Evolutionary conservation across 2,329 filamentous ascomycete genomes (phyloP).

Genomic region (Magnaporthales sp.): DNA sequence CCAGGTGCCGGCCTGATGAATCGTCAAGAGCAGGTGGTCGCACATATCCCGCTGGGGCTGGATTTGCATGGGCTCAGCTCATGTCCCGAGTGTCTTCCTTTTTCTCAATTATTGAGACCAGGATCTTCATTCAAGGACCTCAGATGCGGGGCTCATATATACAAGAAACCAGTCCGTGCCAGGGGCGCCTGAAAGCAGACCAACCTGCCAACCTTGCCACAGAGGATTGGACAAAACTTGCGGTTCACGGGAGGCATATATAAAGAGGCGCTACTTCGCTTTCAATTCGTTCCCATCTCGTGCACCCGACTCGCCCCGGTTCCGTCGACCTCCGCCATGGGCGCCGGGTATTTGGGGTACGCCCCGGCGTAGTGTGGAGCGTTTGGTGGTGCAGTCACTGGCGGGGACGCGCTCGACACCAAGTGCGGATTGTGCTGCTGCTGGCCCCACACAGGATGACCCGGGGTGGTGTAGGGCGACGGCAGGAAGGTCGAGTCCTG

Average conservation of each 20-base stretch:
- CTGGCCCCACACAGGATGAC: neutral
- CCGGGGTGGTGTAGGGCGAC: neutral
- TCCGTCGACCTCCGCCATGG: neutral
- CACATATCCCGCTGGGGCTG: neutral
- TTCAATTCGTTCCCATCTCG: neutral
- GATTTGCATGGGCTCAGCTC: neutral
- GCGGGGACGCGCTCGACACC: neutral
- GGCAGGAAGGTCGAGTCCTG: neutral
- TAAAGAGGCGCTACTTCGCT: neutral
- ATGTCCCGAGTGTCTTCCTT: neutral
- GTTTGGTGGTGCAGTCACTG: neutral
- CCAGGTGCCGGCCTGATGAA: neutral
- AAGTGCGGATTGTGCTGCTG: neutral
- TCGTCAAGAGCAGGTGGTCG: neutral
- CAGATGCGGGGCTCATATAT: too few relatives aligned
- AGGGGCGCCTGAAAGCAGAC: too few relatives aligned
- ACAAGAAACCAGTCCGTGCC: too few relatives aligned
- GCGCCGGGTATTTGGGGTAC: neutral
- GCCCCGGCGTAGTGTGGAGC: neutral
- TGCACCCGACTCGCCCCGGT: neutral
- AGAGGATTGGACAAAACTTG: too few relatives aligned
- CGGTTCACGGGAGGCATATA: too few relatives aligned
- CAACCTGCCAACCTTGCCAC: too few relatives aligned
- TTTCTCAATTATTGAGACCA: too few relatives aligned
- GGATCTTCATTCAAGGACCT: too few relatives aligned